Evolutionary conservation across 306 rosid genomes (phyloP).

Genomic region (Neltuma alba): DNA sequence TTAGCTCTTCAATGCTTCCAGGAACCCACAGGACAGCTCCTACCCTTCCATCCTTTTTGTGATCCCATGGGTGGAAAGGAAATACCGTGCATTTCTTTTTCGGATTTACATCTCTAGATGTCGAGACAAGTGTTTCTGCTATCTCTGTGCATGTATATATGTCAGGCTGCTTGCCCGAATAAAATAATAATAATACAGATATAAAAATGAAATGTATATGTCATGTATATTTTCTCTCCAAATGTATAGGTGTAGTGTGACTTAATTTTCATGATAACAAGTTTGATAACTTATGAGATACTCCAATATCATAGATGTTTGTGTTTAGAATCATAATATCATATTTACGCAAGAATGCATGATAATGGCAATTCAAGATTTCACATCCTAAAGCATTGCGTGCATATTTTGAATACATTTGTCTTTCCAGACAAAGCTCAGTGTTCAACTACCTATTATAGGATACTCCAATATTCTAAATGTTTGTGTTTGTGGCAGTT

Average conservation of each 20-base stretch:
- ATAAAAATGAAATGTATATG: not conserved
- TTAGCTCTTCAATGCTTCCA: conserved; percentile 28
- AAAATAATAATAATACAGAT: not conserved
- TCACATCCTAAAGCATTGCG: not conserved
- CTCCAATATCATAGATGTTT: not conserved
- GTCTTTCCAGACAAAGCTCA: not conserved
- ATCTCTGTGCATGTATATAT: not conserved
- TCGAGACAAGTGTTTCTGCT: not conserved
- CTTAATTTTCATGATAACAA: not conserved
- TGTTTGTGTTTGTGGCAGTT: not conserved
- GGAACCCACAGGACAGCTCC: conserved; percentile 35
- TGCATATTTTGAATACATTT: not conserved
- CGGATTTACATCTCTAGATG: not conserved
- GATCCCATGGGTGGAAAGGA: conserved; percentile 38
- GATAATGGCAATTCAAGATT: not conserved
- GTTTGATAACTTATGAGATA: not conserved
- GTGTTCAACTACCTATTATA: not conserved
- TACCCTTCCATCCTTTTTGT: conserved; percentile 11
- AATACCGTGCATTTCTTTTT: conserved; percentile 35
- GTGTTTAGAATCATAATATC: not conserved
- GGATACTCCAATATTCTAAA: not conserved
- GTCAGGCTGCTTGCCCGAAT: not conserved
- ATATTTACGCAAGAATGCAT: not conserved
- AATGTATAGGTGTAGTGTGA: not conserved
- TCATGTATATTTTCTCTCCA: not conserved